Conservation (phyloP, 345 rosid species). For the Populus alba region DNA sequence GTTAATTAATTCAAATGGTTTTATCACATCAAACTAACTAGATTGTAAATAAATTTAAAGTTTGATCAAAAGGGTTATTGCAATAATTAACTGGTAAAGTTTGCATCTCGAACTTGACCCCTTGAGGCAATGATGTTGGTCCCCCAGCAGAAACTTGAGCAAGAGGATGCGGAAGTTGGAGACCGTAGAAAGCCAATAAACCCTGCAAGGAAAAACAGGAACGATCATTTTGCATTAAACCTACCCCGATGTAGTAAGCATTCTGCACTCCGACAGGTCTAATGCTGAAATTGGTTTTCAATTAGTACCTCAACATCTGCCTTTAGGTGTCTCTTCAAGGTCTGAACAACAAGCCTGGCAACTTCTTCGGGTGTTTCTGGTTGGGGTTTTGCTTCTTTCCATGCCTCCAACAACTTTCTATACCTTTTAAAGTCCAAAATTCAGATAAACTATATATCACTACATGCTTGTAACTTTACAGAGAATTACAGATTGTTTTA, state of each 20-base stretch:
- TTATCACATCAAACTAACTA: constrained; percentile 7
- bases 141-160: constrained; percentile 35
- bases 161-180: constrained; percentile 50
- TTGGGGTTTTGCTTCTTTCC: constrained; percentile 73
- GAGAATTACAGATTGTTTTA: too few relatives aligned
- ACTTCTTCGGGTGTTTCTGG: constrained; percentile 72
- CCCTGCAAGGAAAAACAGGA: constrained; percentile 40
- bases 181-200: constrained; percentile 75
- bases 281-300: not conserved
- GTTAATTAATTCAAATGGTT: constrained; percentile 21
- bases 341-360: constrained; percentile 53
- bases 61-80: not conserved
- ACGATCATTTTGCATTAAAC: not conserved
- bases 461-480: not conserved
- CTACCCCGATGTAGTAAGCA: not conserved
- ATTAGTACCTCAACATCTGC: constrained; percentile 79
- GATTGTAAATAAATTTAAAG: not conserved
- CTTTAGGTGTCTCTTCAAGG: constrained; percentile 58
- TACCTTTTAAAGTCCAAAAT: constrained; percentile 53
- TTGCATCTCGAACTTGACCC: constrained; percentile 53
- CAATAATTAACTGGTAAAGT: constrained; percentile 61
- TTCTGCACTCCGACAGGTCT: not conserved
- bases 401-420: constrained; percentile 68
- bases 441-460: not conserved
- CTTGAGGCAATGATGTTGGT: constrained; percentile 48